Percentiles rank a stretch among this genome's conserved stretches.
Conservation (phyloP, 2,329 filamentous ascomycete genomes). For the Torrubiellomyces zombiae region DNA sequence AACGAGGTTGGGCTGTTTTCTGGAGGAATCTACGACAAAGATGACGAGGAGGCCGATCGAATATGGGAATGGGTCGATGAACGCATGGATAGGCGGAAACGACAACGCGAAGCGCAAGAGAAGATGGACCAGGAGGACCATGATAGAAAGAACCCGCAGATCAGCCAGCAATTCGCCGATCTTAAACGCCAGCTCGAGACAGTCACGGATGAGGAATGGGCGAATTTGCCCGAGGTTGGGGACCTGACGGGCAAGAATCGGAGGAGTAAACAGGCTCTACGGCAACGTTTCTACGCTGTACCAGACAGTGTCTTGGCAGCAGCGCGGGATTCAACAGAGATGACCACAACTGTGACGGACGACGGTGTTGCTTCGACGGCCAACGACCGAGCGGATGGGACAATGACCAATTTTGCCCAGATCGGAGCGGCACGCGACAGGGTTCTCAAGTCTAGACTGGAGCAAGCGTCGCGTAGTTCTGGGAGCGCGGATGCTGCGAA, state of each 20-base stretch:
- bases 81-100: constrained; percentile 84
- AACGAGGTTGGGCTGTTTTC: constrained; percentile 94
- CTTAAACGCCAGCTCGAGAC: constrained; percentile 78
- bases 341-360: constrained; percentile 77
- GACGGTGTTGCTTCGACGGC: constrained; percentile 39
- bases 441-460: constrained; percentile 82
- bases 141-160: constrained; percentile 94
- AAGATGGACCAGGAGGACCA: constrained; percentile 83
- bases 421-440: constrained; percentile 94
- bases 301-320: constrained; percentile 89
- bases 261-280: constrained; percentile 64
- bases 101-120: constrained; percentile 89
- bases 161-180: constrained; percentile 93
- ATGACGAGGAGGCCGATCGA: constrained; percentile 92
- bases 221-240: constrained; percentile 84
- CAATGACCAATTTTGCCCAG: constrained; percentile 94
- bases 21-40: constrained; percentile 87
- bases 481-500: constrained; percentile 46
- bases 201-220: constrained; percentile 93
- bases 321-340: constrained; percentile 61
- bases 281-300: constrained; percentile 84
- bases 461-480: constrained; percentile 65
- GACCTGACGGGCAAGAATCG: constrained; percentile 92
- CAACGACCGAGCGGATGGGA: constrained; percentile 50
- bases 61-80: constrained; percentile 95